Base-by-base conservation (phyloP, 2,329 filamentous ascomycete genomes). In the Trichoderma brevicompactum region DNA sequence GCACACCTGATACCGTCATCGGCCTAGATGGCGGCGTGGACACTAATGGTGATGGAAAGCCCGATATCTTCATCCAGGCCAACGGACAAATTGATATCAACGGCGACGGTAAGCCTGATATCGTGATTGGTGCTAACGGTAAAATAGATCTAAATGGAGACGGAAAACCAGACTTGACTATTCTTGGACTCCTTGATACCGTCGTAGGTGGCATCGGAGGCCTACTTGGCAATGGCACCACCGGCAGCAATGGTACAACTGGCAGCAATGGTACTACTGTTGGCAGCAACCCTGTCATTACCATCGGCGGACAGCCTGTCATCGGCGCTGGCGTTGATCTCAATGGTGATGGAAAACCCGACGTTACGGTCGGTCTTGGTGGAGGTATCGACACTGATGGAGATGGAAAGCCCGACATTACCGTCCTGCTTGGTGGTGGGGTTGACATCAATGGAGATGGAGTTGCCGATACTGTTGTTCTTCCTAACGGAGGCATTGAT, bases 351-450 rank as follows among this genome's bases (percentile, higher is more conserved):
- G 58, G 58, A 3, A 9, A 17, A 9, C 44, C 58, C 17, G 58
- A 52, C 9, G 19, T 17, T 12, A 41, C 3, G 7, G 46, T 50
- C 28, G 34, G 41, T 36, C 3, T 13, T 28, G 52, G 52, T 17
- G 50, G 50, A 40, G n/a, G 32, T 17, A 49, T 60, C 34, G 56
- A 60, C 17, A 40, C n/a, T 3, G 49, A 60, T 49, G 10, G 9
- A 36, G 60, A 63, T 19, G 60, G 49, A 7, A 38, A 13, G 12
- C 58, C 63, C 19, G 41, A 66, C 12, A 43, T 68, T 13, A 41
- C 56, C 8, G 19, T 36, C 53, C 13, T 56, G 54, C 46, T 8
- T 59, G 38, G 59, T 8, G n/a, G 38, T 15, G 50, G 64, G 44
- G 44, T 60, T 13, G 36, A 65, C 40, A n/a, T 2, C 32, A 23